Evolutionary conservation across 108 stramenopile species (phyloP), one percentile per base, ranked within the genome.

Genomic region (Nitzschia sp.): DNA sequence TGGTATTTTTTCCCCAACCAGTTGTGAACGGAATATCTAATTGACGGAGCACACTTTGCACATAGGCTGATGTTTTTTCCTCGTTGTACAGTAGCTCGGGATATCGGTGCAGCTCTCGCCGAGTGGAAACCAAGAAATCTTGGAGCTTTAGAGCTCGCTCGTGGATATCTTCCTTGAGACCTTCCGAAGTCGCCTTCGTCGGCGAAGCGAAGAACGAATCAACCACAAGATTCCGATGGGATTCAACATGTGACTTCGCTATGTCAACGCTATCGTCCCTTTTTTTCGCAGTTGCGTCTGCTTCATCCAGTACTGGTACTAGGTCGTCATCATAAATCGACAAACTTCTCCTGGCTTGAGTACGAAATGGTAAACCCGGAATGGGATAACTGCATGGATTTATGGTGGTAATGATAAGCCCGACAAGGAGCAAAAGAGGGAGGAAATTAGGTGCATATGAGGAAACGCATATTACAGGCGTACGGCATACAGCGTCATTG

Each of bases 41-140:
- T 23, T 88, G 80, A 0, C 53, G 59, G 38, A 89, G 58, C 23
- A 80, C 52, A 11, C 55, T 69, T 62, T 87, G 91, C 23, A 92
- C 44, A 48, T 80, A 76, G 30, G 70, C 73, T 3, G 88, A 87
- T 3, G 91, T 92, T 17, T 75, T 58, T 13, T 72, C 48, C 73
- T 89, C 88, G 63, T 86, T 72, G 57, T 88, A 92, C 88, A 92
- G 84, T 31, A 92, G 69, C 77, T 92, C 91, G 0, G 91, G 91
- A 62, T 84, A 72, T 36, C 75, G 78, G 60, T 92, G 91, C n/a
- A 92, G 58, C 15, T 73, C 38, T 34, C 91, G 75, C 23, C 91
- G 85, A 21, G 84, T 82, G 2, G 68, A 26, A 17, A 80, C 61
- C 9, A 92, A 57, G 50, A 83, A 82, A 44, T 85, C 80, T n/a